Base-by-base conservation (phyloP, 768 basidiomycete species). In the Termitomyces titanicus region DNA sequence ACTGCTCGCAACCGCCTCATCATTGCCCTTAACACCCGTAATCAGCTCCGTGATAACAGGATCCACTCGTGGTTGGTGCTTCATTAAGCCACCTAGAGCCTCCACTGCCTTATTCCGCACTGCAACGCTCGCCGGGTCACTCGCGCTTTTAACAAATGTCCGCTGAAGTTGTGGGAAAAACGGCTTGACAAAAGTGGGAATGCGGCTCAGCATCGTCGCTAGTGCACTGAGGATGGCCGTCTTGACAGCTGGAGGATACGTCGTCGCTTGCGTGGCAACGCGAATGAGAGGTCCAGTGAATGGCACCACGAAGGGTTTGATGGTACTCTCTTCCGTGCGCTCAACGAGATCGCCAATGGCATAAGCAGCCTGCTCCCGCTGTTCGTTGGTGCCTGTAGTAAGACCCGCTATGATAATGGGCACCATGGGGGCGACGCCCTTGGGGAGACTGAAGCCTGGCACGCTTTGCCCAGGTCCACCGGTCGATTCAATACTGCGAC, bases 81-180 rank as follows among this genome's bases (percentile, higher is more conserved):
- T 83, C 94, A 98, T 97, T 64, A 99, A 75, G 3, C 85, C 80
- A 12, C 95, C 95, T 1, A 98, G 78, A 11, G 92, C 95, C 38
- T 86, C 80, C 0, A 86, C 93, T 0, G 94, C 94, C 51, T 84
- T 84, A 56, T 78, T 85, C 49, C 96, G 84, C 24, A 98, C 92
- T 15, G 83, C 82, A 0, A 81, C 73, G 58, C 90, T 92, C 2
- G 87, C 78, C 8, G 87, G 70, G 67, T 98, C 95, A 54, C 88
- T 83, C 2, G 89, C 80, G 42, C 93, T 90, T 74, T 98, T 98
- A 67, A 97, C 89, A 64, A 98, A 98, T 0, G 94, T 98, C 33
- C 95, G 84, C 64, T 98, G 96, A 33, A 98, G 73, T 64, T 98
- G 97, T 2, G 96, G 97, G 81, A 98, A 98, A 86, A 98, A 98